phyloP scores from a whole-genome alignment of 176 grass and related monocot species.

The Elymus sibiricus region DNA sequence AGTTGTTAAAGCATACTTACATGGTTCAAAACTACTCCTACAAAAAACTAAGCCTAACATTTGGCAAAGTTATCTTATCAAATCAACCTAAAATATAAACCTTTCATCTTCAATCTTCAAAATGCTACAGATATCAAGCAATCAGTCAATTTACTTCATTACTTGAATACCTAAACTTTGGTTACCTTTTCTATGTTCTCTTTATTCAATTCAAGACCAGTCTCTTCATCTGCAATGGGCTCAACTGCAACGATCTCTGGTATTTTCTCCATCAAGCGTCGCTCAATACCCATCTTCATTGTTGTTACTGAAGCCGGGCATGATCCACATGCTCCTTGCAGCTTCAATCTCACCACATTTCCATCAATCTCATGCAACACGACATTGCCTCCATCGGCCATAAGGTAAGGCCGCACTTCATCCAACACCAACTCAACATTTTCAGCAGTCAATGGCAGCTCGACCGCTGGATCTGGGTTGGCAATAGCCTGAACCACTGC shows the following conservation, averaged over 20 bases:
- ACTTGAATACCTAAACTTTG: not conserved
- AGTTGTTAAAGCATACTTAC: conserved; percentile 5
- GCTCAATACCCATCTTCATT: conserved; percentile 92
- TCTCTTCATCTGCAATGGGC: conserved; percentile 77
- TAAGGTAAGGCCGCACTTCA: conserved; percentile 96
- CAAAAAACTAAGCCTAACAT: not conserved
- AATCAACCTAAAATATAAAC: conserved; percentile 3
- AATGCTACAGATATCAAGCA: not conserved
- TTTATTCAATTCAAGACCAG: conserved; percentile 77
- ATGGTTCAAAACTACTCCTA: not conserved
- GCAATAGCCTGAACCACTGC: conserved; percentile 72
- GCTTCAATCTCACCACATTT: conserved; percentile 73
- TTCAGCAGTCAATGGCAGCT: conserved; percentile 81
- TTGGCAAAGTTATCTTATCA: not conserved
- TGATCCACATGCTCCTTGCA: conserved; percentile 95
- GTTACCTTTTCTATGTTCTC: conserved; percentile 92
- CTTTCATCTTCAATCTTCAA: not conserved
- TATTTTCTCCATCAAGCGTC: conserved; percentile 96
- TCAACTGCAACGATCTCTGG: conserved; percentile 91
- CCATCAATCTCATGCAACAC: conserved; percentile 87
- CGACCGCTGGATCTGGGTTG: conserved; percentile 48
- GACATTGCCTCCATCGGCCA: conserved; percentile 94
- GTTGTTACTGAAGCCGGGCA: conserved; percentile 93
- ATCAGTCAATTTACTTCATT: not conserved
- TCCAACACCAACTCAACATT: conserved; percentile 89